Evolutionary conservation across 164 flowering plant genomes (phyloP).

Genomic region (Stephania yunnanensis): DNA sequence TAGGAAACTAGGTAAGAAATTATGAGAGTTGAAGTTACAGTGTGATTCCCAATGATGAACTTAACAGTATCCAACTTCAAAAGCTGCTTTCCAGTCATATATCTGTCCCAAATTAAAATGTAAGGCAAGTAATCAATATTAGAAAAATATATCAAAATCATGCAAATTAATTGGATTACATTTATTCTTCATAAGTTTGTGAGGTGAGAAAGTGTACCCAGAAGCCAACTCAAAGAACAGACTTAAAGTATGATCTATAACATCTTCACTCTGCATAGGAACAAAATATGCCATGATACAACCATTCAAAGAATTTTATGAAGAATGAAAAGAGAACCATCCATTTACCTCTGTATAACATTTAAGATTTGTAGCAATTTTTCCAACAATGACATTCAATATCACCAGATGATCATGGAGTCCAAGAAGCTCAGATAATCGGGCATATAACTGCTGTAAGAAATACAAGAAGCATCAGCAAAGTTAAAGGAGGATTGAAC

Average conservation of each 20-base stretch:
- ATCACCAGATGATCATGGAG: conserved; percentile 79
- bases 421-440: conserved; percentile 94
- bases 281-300: conserved; percentile 5
- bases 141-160: not conserved
- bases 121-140: conserved; percentile 1
- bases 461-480: conserved; percentile 19
- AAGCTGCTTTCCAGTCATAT: conserved; percentile 96
- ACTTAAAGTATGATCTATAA: conserved; percentile 86
- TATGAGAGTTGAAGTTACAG: conserved; percentile 41
- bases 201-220: conserved; percentile 51
- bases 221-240: conserved; percentile 93
- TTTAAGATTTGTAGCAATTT: conserved; percentile 94
- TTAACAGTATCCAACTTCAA: conserved; percentile 85
- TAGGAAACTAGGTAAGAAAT: not conserved
- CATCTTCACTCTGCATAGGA: conserved; percentile 76
- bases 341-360: conserved; percentile 74
- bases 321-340: conserved; percentile 5
- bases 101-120: conserved; percentile 36
- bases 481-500: conserved; percentile 2
- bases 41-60: conserved; percentile 78
- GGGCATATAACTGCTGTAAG: conserved; percentile 97
- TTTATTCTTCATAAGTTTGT: not conserved
- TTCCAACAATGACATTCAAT: conserved; percentile 85
- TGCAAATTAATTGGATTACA: not conserved
- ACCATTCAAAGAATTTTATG: not conserved